Conservation (phyloP, 306 rosid species). For the Clitoria ternatea region DNA sequence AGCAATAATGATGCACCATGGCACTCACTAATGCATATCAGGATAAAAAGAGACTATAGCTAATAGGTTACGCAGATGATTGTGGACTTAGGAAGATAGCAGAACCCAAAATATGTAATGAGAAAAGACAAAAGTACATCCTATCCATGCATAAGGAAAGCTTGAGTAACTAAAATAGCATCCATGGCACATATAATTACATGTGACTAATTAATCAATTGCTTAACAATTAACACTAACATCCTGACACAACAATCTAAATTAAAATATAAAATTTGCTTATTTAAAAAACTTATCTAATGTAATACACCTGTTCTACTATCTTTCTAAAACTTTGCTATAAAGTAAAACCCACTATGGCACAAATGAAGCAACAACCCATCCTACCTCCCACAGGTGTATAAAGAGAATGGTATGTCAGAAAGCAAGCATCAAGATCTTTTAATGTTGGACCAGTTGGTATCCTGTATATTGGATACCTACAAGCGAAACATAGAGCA, state of each 20-base stretch:
- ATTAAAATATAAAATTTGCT: not conserved
- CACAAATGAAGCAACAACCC: not conserved
- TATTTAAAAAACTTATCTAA: not conserved
- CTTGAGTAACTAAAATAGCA: not conserved
- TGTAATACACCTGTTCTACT: not conserved
- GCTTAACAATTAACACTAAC: no score
- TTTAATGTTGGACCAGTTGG: constrained; percentile 92
- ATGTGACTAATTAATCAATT: no score
- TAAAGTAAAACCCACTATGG: constrained; percentile 2
- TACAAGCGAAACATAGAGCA: constrained; percentile 29
- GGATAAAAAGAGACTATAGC: not conserved
- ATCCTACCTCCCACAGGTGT: constrained; percentile 59
- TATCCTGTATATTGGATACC: constrained; percentile 96
- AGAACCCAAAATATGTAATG: not conserved
- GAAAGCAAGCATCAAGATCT: constrained; percentile 90
- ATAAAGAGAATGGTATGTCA: constrained; percentile 70
- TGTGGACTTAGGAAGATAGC: not conserved
- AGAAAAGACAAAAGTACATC: not conserved
- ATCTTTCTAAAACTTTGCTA: not conserved
- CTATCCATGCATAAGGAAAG: not conserved
- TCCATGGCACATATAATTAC: not conserved
- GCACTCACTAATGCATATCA: not conserved
- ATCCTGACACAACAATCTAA: constrained; percentile 10
- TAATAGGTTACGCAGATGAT: not conserved
- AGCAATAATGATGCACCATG: not conserved